Base-by-base conservation (phyloP, 345 rosid genomes). In the Murraya paniculata region DNA sequence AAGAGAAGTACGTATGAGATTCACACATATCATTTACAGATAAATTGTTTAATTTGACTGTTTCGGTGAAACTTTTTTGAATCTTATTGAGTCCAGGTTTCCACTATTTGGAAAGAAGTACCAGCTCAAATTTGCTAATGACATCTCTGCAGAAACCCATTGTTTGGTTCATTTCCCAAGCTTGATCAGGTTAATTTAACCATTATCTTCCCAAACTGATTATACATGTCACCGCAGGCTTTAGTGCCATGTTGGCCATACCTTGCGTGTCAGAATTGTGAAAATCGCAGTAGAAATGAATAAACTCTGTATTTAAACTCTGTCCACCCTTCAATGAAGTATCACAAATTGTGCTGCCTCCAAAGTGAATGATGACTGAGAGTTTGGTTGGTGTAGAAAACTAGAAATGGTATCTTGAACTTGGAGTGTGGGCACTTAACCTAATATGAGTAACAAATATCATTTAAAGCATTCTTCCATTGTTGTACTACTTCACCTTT, bases 131-230 rank as follows among this genome's bases (percentile, higher is more conserved):
- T 91, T 96, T 85, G 88, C 99, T 57, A 92, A 92, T 81, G 99
- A 96, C 58, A 64, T 79, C 39, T 72, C 89, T 60, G 86, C 91
- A 33, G 97, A 94, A 88, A 91, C 92, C 76, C 92, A 91, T 80
- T 94, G 97, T 82, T 89, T 96, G 89, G 99, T 96, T 88, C 99
- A 96, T 87, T 96, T 96, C 82, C 97, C 98, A 27, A 94, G 99
- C 88, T 87, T 96, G 85, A 94, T 96, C 85, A 89, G 94, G 99
- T 93, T 75, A 71, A 55, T 76, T 67, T 78, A 7, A 38, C 58
- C 53, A 53, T 2, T n/a, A 53, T 58, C 22, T 11, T 27, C 21
- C 60, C 14, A 38, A 27, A 64, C 33, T 64, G 61, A 60, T 64
- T 33, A 45, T 74, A 58, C 67, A 6, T 33, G 39, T 53, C 67